phyloP scores from a whole-genome alignment of 768 basidiomycete species.

The Hypholoma fasciculare region DNA sequence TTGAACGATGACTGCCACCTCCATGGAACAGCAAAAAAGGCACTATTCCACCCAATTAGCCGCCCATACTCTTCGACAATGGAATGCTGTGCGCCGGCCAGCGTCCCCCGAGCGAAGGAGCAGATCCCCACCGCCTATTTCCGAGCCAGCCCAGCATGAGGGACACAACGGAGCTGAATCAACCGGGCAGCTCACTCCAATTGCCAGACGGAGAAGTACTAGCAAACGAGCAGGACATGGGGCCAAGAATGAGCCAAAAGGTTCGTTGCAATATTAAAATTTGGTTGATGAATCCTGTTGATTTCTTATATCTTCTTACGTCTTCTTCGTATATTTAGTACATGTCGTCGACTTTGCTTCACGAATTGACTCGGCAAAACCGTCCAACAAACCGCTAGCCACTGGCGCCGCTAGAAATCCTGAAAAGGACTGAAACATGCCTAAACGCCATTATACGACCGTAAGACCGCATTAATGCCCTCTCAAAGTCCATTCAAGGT shows the following conservation, averaged over 20 bases:
- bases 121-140: background rate
- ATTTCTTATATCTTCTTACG: background rate
- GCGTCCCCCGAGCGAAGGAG: constrained; percentile 2
- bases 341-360: constrained; percentile 15
- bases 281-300: background rate
- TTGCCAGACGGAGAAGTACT: background rate
- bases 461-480: background rate
- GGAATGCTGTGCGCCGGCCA: constrained; percentile 30
- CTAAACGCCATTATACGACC: background rate
- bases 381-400: background rate
- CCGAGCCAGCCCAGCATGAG: background rate
- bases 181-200: constrained; percentile 3
- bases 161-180: background rate
- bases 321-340: background rate
- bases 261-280: background rate
- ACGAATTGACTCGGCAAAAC: background rate
- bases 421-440: background rate
- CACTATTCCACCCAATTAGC: constrained; percentile 41
- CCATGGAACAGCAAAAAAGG: constrained; percentile 36
- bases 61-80: constrained; percentile 42
- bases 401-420: background rate
- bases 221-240: background rate
- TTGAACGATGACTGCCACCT: constrained; percentile 26
- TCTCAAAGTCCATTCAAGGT: background rate
- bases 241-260: constrained; percentile 1